Evolutionary conservation across 768 basidiomycete species (phyloP).

Genomic region (Dioszegia aurantiaca): DNA sequence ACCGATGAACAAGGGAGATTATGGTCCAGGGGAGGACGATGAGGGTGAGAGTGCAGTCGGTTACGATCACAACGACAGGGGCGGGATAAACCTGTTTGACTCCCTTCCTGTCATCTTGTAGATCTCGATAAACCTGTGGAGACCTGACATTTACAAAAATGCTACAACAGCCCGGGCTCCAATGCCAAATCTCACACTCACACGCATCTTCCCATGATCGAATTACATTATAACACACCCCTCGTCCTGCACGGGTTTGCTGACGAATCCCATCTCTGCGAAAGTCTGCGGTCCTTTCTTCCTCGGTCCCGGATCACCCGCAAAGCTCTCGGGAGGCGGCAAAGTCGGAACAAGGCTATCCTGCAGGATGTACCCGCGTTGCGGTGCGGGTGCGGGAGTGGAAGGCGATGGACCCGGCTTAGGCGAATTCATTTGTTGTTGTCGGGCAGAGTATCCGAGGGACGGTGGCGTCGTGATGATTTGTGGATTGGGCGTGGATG

Average conservation of each 20-base stretch:
- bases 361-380: slow-evolving; percentile 18
- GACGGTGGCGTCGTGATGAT: slow-evolving; percentile 12
- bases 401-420: not conserved
- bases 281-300: slow-evolving; percentile 69
- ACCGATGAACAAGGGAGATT: not conserved
- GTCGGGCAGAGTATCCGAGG: slow-evolving; percentile 2
- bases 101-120: slow-evolving; percentile 10
- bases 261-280: slow-evolving; percentile 88
- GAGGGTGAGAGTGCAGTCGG: slow-evolving; percentile 23
- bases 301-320: slow-evolving; percentile 21
- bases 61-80: slow-evolving; percentile 30
- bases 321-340: slow-evolving; percentile 1
- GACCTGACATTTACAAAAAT: not conserved
- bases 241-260: slow-evolving; percentile 72
- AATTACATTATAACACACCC: slow-evolving; percentile 80
- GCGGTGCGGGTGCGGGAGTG: slow-evolving; percentile 5
- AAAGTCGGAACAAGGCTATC: slow-evolving; percentile 16
- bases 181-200: no score
- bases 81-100: slow-evolving; percentile 29
- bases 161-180: not conserved
- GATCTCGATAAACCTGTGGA: no score
- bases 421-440: not conserved
- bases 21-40: slow-evolving; percentile 13
- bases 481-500: slow-evolving; percentile 8
- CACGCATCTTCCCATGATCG: no score